Percentiles rank a stretch among this genome's conserved stretches.
Evolutionary conservation across 2,329 filamentous ascomycete species (phyloP).

Genomic region (Talaromyces sp.): DNA sequence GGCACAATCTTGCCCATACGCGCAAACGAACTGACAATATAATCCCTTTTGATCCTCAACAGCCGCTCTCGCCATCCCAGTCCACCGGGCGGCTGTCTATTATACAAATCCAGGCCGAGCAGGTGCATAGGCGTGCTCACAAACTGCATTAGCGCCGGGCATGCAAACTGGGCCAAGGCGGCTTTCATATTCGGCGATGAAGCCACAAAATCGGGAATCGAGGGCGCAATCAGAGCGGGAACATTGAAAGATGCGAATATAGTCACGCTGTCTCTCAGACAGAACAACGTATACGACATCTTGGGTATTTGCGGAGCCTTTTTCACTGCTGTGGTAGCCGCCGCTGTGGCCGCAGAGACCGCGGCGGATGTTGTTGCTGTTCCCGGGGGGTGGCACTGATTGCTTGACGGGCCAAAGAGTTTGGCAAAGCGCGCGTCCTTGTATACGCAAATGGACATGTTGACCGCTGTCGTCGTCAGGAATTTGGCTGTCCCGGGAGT

Average conservation of each 20-base stretch:
- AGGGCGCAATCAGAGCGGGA: slow-evolving; percentile 70
- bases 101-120: slow-evolving; percentile 81
- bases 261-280: slow-evolving; percentile 76
- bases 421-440: slow-evolving; percentile 83
- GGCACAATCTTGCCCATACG: slow-evolving; percentile 81
- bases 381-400: slow-evolving; percentile 43
- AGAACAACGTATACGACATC: slow-evolving; percentile 72
- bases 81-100: slow-evolving; percentile 49
- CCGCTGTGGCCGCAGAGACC: slow-evolving; percentile 10
- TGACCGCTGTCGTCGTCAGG: slow-evolving; percentile 70
- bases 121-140: slow-evolving; percentile 79
- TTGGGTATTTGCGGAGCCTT: slow-evolving; percentile 53
- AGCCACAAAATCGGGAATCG: slow-evolving; percentile 52
- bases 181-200: slow-evolving; percentile 44
- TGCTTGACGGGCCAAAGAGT: slow-evolving; percentile 64
- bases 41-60: slow-evolving; percentile 65
- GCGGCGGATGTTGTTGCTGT: slow-evolving; percentile 2
- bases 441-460: slow-evolving; percentile 80
- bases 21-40: slow-evolving; percentile 66
- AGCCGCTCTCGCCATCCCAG: slow-evolving; percentile 57
- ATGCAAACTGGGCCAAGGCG: slow-evolving; percentile 70
- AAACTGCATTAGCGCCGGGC: slow-evolving; percentile 74
- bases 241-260: slow-evolving; percentile 92
- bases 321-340: slow-evolving; percentile 15
- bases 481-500: slow-evolving; percentile 78